Evolutionary conservation across 257 asterid species (phyloP), one percentile per base, ranked within the genome.

Genomic region (Nicotiana otophora): DNA sequence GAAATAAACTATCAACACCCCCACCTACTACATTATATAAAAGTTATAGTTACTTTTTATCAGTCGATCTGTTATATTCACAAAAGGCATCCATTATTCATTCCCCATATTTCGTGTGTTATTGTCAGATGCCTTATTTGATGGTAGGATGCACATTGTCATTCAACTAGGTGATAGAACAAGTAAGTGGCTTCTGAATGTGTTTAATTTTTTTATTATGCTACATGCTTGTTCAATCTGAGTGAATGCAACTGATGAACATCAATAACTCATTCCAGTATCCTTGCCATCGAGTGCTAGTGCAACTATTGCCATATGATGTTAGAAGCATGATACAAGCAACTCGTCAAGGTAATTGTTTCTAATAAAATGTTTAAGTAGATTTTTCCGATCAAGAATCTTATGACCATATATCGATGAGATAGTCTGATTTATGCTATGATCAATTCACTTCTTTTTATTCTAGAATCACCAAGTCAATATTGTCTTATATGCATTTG

Each of bases 291-390:
- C 90, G 95, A 30, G 17, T 82, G 99, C 77, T 98, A 97, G 23
- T 97, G 98, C 74, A 93, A 91, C 87, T 94, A 96, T 87, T 93
- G 98, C 55, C 99, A 96, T 90, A 86, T 94, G 87, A 81, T 94
- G 97, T 70, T 86, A 82, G 84, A 94, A 87, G 82, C 78, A 65
- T 93, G 93, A 83, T 90, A 82, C 55, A 65, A 89, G 62, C 26
- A 74, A 60, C 10, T 74, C 23, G 26, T 74, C 42, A 7, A 74
- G 62, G 80, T 48, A 74, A 74, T 74, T 23, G 7, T 74, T 48
- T 46, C 23, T 74, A 46, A 48, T 26, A 15, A 72, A 46, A 48
- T 12, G 15, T 48, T 23, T 20, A 48, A 48, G 6, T 34, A 12
- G 14, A 7, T 28, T 39, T 12, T 5, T 57, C 12, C 46, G 60